These are phyloP conservation scores for Saturnispora mendoncae DNA, from an alignment of 805 yeast genomes.

Conservation along the genomic window DNA sequence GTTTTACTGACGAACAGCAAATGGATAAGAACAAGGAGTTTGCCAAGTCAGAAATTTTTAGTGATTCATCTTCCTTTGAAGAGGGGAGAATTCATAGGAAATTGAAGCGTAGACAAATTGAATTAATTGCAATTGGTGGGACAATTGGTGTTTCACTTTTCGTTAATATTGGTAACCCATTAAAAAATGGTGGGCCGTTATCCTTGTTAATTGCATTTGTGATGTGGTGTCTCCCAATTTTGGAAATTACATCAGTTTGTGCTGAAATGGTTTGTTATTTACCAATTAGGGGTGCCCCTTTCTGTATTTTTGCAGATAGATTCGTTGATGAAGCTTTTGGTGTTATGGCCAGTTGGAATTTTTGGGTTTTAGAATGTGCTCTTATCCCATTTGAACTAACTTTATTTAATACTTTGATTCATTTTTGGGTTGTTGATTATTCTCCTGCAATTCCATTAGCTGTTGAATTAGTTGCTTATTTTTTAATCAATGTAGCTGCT, in stretches of 20 bases:
- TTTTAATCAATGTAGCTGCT: conserved; percentile 36
- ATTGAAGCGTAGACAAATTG: conserved; percentile 59
- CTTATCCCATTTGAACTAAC: conserved; percentile 43
- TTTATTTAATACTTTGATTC: conserved; percentile 45
- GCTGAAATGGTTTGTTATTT: conserved; percentile 39
- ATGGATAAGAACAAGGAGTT: conserved; percentile 1
- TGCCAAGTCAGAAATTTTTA: neutral
- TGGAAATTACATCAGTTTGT: conserved; percentile 33
- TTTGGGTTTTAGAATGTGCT: conserved; percentile 40
- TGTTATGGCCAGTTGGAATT: conserved; percentile 38
- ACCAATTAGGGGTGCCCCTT: conserved; percentile 37
- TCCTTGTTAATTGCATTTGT: conserved; percentile 31
- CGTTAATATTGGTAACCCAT: conserved; percentile 34
- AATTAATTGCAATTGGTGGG: conserved; percentile 61
- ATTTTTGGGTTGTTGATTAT: conserved; percentile 42
- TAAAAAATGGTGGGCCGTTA: conserved; percentile 35
- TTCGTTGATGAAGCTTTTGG: conserved; percentile 39
- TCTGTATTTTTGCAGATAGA: conserved; percentile 37
- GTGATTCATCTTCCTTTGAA: conserved; percentile 8
- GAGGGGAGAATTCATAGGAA: conserved; percentile 21
- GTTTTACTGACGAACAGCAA: conserved; percentile 11
- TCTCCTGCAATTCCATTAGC: conserved; percentile 40
- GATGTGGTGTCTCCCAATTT: conserved; percentile 36
- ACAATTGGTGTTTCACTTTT: conserved; percentile 39
- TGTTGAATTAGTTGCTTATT: conserved; percentile 35